A percentile compares a stretch with the other conserved stretches of the same genome.
Conservation (phyloP, 179 eudicot species). For the Heliamphora pulchella region DNA sequence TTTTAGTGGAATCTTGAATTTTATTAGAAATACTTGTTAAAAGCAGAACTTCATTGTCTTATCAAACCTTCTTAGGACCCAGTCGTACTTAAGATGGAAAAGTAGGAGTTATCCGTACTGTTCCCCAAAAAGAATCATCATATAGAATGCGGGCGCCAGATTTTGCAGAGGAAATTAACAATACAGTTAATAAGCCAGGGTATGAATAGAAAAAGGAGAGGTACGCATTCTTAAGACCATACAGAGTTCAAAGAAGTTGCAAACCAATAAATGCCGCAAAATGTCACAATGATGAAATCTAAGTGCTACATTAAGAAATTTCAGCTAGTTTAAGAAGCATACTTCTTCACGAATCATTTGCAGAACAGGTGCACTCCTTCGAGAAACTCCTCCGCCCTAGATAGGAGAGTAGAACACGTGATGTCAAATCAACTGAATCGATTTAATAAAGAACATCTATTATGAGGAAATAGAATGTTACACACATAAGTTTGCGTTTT, state of each 20-base stretch:
- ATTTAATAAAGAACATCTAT: too few relatives aligned
- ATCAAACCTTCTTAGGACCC: background rate
- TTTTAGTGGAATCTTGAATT: too few relatives aligned
- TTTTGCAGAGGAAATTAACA: background rate
- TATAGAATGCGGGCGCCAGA: background rate
- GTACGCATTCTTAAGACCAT: background rate
- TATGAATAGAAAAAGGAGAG: background rate
- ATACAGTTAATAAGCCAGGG: background rate
- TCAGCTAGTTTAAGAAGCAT: slow-evolving; percentile 26
- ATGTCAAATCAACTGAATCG: background rate
- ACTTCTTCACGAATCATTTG: slow-evolving; percentile 90
- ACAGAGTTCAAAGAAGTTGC: background rate
- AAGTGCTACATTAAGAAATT: background rate
- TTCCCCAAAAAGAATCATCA: background rate
- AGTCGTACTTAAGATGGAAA: background rate
- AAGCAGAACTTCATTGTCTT: background rate
- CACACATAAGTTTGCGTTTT: too few relatives aligned
- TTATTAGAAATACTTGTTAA: too few relatives aligned
- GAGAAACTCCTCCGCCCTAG: slow-evolving; percentile 88
- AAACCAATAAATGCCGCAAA: background rate
- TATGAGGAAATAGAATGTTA: too few relatives aligned
- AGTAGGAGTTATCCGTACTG: background rate
- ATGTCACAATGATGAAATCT: background rate
- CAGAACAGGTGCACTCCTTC: slow-evolving; percentile 86
- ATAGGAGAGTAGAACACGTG: slow-evolving; percentile 15